phyloP scores from a whole-genome alignment of 257 asterid genomes.

The Petrea volubilis region DNA sequence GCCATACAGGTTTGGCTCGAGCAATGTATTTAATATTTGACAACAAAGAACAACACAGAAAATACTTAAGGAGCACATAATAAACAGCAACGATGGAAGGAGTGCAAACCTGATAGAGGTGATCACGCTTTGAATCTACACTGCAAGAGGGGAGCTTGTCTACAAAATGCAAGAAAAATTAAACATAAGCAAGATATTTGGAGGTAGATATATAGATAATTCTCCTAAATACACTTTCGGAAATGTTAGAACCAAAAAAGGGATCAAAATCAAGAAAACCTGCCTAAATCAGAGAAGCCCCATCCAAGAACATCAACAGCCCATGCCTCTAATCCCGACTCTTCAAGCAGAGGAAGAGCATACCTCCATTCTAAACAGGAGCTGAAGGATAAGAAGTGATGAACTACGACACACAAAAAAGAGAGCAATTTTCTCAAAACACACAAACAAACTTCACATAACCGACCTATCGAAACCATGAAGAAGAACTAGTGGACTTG shows the following conservation, averaged over 20 bases:
- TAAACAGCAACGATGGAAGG: background rate
- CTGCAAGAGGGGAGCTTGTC: slow-evolving; percentile 69
- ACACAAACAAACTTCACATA: slow-evolving; percentile 17
- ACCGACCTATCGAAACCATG: slow-evolving; percentile 95
- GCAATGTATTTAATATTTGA: background rate
- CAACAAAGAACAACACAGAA: background rate
- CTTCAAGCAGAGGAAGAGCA: slow-evolving; percentile 86
- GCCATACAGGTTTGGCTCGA: background rate
- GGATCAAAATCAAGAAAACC: slow-evolving; percentile 16
- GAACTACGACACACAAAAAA: slow-evolving; percentile 34
- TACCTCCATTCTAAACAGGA: slow-evolving; percentile 97
- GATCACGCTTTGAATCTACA: slow-evolving; percentile 88
- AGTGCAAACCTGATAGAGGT: slow-evolving; percentile 75
- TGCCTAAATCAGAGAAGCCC: slow-evolving; percentile 95
- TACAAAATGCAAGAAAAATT: slow-evolving; percentile 28
- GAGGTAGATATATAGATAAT: background rate
- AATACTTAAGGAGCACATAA: background rate
- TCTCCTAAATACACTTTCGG: background rate
- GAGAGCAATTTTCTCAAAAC: slow-evolving; percentile 19
- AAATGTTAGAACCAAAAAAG: background rate
- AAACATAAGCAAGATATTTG: slow-evolving; percentile 14
- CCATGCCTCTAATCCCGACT: slow-evolving; percentile 82
- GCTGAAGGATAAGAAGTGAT: slow-evolving; percentile 67
- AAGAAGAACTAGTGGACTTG: slow-evolving; percentile 79
- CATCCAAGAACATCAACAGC: slow-evolving; percentile 92